Percentiles rank a stretch among this genome's conserved stretches.
Conservation (phyloP, 83 land plant genomes). For the Isoetes engelmannii region DNA sequence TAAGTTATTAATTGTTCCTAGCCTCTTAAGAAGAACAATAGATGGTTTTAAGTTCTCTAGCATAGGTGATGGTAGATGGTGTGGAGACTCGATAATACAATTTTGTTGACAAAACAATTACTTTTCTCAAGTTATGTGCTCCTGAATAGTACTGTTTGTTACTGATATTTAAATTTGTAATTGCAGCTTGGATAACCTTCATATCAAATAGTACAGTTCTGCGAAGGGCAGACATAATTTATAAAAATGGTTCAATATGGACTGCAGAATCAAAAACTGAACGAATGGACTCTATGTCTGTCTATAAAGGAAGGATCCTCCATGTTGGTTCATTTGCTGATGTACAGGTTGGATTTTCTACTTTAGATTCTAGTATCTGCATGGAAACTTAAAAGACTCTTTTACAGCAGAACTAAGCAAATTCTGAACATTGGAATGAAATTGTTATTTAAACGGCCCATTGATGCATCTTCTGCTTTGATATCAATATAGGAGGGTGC, state of each 20-base stretch:
- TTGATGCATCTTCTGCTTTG: background rate
- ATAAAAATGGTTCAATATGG: conserved; percentile 60
- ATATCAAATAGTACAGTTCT: too few relatives aligned
- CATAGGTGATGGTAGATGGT: too few relatives aligned
- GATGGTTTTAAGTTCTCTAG: too few relatives aligned
- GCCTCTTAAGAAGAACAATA: too few relatives aligned
- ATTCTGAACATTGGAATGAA: background rate
- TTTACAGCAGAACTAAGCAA: background rate
- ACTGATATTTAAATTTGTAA: too few relatives aligned
- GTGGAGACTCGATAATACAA: too few relatives aligned
- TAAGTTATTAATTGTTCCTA: too few relatives aligned
- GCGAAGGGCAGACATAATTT: conserved; percentile 47
- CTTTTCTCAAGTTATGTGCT: too few relatives aligned
- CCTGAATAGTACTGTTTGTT: too few relatives aligned
- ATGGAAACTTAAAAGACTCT: background rate
- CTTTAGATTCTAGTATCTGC: background rate
- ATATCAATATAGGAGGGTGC: background rate
- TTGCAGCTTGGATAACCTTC: too few relatives aligned
- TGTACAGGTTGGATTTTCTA: conserved; percentile 37
- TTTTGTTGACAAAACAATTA: too few relatives aligned
- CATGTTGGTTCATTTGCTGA: conserved; percentile 45
- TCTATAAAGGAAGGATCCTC: conserved; percentile 52
- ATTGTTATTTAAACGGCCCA: background rate
- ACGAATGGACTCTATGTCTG: conserved; percentile 68
- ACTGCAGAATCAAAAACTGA: conserved; percentile 54